Evolutionary conservation across 2,329 filamentous ascomycete species (phyloP).

Genomic region (Blastomyces gilchristii): DNA sequence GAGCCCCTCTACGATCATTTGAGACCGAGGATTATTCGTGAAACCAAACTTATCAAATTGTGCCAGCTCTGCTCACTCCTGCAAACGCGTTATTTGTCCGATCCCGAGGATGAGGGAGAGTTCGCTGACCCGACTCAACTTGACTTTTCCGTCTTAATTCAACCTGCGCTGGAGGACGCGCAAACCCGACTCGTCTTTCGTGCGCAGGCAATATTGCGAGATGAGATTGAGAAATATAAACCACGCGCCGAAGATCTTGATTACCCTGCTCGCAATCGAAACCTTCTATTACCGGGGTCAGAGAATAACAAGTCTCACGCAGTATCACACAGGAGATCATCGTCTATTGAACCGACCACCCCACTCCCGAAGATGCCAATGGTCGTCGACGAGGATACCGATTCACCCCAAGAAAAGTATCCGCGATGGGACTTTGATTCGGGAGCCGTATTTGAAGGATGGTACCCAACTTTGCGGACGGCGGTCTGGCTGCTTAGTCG

Average conservation of each 20-base stretch:
- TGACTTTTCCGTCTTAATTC: conserved; percentile 53
- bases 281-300: conserved; percentile 32
- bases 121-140: conserved; percentile 43
- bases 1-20: conserved; percentile 59
- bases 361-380: conserved; percentile 41
- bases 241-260: conserved; percentile 56
- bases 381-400: conserved; percentile 44
- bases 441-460: conserved; percentile 48
- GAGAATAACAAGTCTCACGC: conserved; percentile 32
- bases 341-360: conserved; percentile 28
- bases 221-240: conserved; percentile 57
- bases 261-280: conserved; percentile 47
- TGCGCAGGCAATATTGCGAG: conserved; percentile 51
- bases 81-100: conserved; percentile 55
- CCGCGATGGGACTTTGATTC: conserved; percentile 45
- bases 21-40: conserved; percentile 54
- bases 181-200: conserved; percentile 58
- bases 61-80: conserved; percentile 57
- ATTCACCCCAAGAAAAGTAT: conserved; percentile 34
- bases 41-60: conserved; percentile 55
- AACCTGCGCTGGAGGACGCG: conserved; percentile 56
- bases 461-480: conserved; percentile 58
- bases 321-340: conserved; percentile 45
- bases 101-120: conserved; percentile 46
- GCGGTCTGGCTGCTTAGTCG: conserved; percentile 59